Percentiles rank a stretch among this genome's conserved stretches.
phyloP scores from a whole-genome alignment of 768 basidiomycete species.

The Hortiboletus campestris region DNA sequence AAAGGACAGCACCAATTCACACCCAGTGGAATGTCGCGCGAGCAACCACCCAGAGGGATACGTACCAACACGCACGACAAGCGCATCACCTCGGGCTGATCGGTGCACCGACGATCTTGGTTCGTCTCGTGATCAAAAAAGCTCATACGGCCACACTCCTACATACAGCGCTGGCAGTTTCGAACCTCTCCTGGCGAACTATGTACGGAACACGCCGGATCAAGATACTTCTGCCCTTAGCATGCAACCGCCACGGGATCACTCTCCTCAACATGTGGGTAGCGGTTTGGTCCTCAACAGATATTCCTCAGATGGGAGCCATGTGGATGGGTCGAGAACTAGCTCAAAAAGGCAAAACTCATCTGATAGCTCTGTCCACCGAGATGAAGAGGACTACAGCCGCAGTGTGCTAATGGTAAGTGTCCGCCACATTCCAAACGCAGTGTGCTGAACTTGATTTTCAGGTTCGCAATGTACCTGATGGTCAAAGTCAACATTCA shows the following conservation, averaged over 20 bases:
- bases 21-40: conserved; percentile 27
- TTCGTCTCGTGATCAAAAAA: conserved; percentile 30
- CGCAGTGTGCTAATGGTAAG: conserved; percentile 54
- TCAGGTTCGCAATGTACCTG: conserved; percentile 58
- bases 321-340: conserved; percentile 24
- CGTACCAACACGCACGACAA: conserved; percentile 44
- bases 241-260: conserved; percentile 33
- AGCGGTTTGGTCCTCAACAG: conserved; percentile 1
- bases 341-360: conserved; percentile 22
- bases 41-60: conserved; percentile 38
- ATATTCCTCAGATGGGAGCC: conserved; percentile 24
- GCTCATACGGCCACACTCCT: conserved; percentile 41
- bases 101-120: conserved; percentile 20
- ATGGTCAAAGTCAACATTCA: conserved; percentile 37
- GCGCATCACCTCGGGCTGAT: conserved; percentile 40
- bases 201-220: conserved; percentile 30
- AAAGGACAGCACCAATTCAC: conserved; percentile 46
- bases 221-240: conserved; percentile 12
- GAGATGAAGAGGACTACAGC: conserved; percentile 57
- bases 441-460: conserved; percentile 11
- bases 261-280: background rate
- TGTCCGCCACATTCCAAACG: conserved; percentile 1
- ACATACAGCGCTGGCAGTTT: conserved; percentile 56
- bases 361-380: conserved; percentile 26
- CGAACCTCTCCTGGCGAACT: conserved; percentile 57